Percentiles rank a stretch among this genome's conserved stretches.
Evolutionary conservation across 108 stramenopile species (phyloP).

Genomic region (Schizochytrium sp.): DNA sequence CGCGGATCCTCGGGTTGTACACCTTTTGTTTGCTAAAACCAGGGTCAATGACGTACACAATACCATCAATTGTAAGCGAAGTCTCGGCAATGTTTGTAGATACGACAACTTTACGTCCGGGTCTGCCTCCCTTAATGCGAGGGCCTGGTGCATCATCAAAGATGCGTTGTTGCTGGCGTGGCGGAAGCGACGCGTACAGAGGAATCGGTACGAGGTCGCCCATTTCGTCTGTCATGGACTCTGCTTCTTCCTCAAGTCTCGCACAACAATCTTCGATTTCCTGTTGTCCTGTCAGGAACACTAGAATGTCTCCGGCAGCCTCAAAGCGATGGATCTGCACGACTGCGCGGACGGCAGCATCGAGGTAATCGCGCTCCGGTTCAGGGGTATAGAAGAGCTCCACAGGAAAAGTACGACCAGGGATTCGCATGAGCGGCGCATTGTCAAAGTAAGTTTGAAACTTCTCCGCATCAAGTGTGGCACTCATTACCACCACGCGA

Average conservation of each 20-base stretch:
- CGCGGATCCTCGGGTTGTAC: slow-evolving; percentile 98
- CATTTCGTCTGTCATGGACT: slow-evolving; percentile 76
- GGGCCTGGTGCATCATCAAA: slow-evolving; percentile 92
- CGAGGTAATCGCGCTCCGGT: slow-evolving; percentile 97
- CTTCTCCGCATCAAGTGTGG: slow-evolving; percentile 96
- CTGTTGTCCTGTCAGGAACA: slow-evolving; percentile 97
- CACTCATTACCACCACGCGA: slow-evolving; percentile 97
- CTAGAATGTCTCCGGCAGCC: slow-evolving; percentile 94
- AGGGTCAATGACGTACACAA: slow-evolving; percentile 99
- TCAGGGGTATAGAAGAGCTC: slow-evolving; percentile 97
- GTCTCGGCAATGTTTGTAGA: slow-evolving; percentile 99
- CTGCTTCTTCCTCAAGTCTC: slow-evolving; percentile 85
- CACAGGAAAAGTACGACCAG: slow-evolving; percentile 96
- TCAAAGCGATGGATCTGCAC: slow-evolving; percentile 98
- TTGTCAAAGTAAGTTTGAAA: slow-evolving; percentile 76
- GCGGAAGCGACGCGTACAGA: slow-evolving; percentile 95
- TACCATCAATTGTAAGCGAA: slow-evolving; percentile 98
- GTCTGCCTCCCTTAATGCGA: slow-evolving; percentile 88
- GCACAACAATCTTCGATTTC: slow-evolving; percentile 99
- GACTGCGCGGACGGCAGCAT: slow-evolving; percentile 94
- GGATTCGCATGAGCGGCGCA: slow-evolving; percentile 85
- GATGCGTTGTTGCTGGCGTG: slow-evolving; percentile 90
- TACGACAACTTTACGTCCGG: slow-evolving; percentile 97
- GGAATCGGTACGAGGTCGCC: slow-evolving; percentile 91
- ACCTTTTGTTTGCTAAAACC: slow-evolving; percentile 99